These are phyloP conservation scores for Fusarium aywerte DNA, from an alignment of 2,329 filamentous ascomycete species.

Conservation along the genomic window DNA sequence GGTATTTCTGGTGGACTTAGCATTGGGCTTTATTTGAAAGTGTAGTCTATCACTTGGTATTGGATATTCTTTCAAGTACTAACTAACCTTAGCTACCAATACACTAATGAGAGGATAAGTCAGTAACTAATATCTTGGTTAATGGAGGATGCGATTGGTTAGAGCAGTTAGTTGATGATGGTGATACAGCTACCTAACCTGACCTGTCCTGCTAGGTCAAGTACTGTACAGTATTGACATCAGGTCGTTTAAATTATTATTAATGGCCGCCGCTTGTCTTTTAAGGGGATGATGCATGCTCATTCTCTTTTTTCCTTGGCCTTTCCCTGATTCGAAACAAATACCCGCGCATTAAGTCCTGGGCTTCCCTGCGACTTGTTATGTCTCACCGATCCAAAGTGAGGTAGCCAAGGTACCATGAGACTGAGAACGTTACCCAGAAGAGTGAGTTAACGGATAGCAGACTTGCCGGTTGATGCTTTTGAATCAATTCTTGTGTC, in stretches of 20 bases:
- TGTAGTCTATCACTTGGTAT: background rate
- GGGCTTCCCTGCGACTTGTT: conserved; percentile 32
- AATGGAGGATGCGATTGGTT: conserved; percentile 18
- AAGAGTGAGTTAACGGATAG: conserved; percentile 24
- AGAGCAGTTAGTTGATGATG: background rate
- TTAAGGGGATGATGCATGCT: conserved; percentile 9
- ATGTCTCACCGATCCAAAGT: conserved; percentile 30
- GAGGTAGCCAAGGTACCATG: conserved; percentile 18
- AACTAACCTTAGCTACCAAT: no score
- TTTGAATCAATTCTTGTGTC: conserved; percentile 5
- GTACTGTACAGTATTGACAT: no score
- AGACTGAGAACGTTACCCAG: conserved; percentile 5
- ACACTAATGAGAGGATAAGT: background rate
- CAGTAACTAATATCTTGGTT: background rate
- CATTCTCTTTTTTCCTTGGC: background rate
- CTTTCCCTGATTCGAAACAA: conserved; percentile 37
- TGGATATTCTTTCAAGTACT: no score
- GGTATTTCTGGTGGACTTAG: background rate
- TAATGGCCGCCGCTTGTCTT: conserved; percentile 1
- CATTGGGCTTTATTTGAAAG: conserved; percentile 5
- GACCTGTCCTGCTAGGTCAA: background rate
- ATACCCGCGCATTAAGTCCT: conserved; percentile 28
- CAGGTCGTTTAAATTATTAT: background rate
- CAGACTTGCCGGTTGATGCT: conserved; percentile 24
- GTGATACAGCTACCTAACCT: no score